Base-by-base conservation (phyloP, 495 filamentous ascomycete species). In the Trichoderma erinaceum region DNA sequence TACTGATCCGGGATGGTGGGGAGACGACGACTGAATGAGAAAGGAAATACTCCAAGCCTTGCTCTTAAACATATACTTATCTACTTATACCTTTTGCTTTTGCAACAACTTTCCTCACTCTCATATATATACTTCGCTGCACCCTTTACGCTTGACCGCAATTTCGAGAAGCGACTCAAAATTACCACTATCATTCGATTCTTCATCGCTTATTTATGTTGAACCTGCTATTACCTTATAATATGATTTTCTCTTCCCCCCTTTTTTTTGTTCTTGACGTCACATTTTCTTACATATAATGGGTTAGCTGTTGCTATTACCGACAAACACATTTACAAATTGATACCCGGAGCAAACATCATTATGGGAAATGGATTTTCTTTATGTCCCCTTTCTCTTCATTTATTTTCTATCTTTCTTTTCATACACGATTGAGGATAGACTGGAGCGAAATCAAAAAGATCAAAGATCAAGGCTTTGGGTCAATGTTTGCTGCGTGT, bases 1-100 rank as follows among this genome's bases (percentile, higher is more conserved):
- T 48, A 69, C 75, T 11, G 79, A 80, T 23, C 72, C 76, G 7
- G 77, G 78, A 16, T 81, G 75, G 75, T 81, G 75, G 80, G 76
- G 75, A n/a, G 77, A 78, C 63, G 76, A 76, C 32, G 76, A 78
- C 23, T 80, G 69, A 74, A 64, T 4, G 43, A 29, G 1, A 18
- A 38, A 38, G 35, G 35, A 10, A 7, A 10, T 38, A 23, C 38
- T 3, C 16, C n/a, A 0, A 11, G 43, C 18, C 27, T 68, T 16
- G 35, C 32, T 35, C 50, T 68, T n/a, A 12, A 12, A 56, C 21
- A 21, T 67, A 18, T 25, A 27, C 29, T 23, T 52, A 21, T 43
- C 0, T 21, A 56, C 41, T 15, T 64, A 18, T n/a, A 12, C 4
- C n/a, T 52, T 21, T 0, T 21, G 10, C 11, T 61, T 61, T 21